Conservation (phyloP, 345 rosid species). For the Salix viminalis region DNA sequence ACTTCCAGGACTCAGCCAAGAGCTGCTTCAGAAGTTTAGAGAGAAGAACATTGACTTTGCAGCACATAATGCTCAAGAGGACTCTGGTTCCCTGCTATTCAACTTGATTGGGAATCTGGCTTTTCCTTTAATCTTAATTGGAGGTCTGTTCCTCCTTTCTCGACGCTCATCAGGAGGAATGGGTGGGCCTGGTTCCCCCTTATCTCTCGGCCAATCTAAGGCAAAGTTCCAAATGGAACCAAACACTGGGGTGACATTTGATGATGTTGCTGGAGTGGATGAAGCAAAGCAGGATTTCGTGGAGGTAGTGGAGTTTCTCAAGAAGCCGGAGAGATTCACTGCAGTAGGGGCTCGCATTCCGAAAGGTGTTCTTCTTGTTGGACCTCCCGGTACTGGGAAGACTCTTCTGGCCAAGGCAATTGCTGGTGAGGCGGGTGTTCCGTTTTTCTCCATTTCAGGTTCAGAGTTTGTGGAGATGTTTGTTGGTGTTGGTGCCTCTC, state of each 20-base stretch:
- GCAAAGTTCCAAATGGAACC: constrained; percentile 99
- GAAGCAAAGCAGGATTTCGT: constrained; percentile 99
- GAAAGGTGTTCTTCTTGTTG: constrained; percentile 94
- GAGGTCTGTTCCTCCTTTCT: constrained; percentile 94
- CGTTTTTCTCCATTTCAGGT: constrained; percentile 91
- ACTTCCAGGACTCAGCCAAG: constrained; percentile 90
- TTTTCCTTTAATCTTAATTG: constrained; percentile 83
- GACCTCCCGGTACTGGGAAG: constrained; percentile 99
- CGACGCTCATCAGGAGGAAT: constrained; percentile 92
- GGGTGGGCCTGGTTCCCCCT: constrained; percentile 98
- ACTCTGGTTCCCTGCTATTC: constrained; percentile 74
- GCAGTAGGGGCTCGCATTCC: constrained; percentile 96
- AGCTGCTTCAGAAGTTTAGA: constrained; percentile 90
- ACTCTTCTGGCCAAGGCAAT: constrained; percentile 97
- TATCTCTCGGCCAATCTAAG: constrained; percentile 83
- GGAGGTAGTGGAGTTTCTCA: constrained; percentile 97
- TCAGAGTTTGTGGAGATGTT: constrained; percentile 99
- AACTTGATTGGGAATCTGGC: constrained; percentile 91
- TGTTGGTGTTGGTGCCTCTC: constrained; percentile 96
- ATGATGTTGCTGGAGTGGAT: constrained; percentile 98
- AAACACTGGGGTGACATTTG: constrained; percentile 94
- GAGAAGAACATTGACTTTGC: constrained; percentile 96
- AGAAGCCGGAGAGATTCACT: constrained; percentile 98
- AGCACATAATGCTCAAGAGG: constrained; percentile 98
- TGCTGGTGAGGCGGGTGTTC: constrained; percentile 99